Evolutionary conservation across 2,329 filamentous ascomycete species (phyloP), one percentile per base, ranked within the genome.

Genomic region (Aspergillus glaucus): DNA sequence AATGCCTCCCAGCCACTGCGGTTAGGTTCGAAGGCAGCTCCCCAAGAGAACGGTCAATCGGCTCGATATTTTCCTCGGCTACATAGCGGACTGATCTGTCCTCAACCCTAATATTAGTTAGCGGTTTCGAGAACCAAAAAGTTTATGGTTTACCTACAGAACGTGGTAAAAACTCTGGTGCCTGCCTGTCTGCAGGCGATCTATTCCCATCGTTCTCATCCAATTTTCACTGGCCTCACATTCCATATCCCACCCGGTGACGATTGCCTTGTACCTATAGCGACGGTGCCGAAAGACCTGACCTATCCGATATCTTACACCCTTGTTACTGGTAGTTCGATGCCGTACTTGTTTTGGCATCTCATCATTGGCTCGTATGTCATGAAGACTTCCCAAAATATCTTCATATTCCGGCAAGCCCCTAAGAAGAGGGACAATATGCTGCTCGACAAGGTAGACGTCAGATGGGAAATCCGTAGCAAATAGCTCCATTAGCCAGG

Each of bases 231-330:
- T 73, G 9, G 76, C 78, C 47, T 71, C 78, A 61, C 77, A 85
- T 53, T 77, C 75, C 22, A 69, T 68, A 57, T 87, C 84, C 91
- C 92, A 98, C n/a, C 91, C 91, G 12, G 86, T 88, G 50, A 98
- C 87, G 22, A 94, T 79, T 15, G 86, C 91, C 44, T 84, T 75
- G 65, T 92, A 95, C 17, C 79, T 74, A 64, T 93, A 95, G 42
- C 90, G 80, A 52, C 77, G 82, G 69, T 98, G 93, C 43, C 78
- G 79, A 64, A 97, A 95, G 6, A 95, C 79, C 59, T 94, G 86
- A 1, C 93, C 93, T 44, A 95, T 79, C 45, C 77, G 80, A 65
- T 82, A 92, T 51, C 71, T 77, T 45, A 89, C 80, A 24, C 68
- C 61, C n/a, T 62, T 60, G 52, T 62, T 59, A 63, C 69, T 57